A percentile compares a stretch with the other conserved stretches of the same genome.
Evolutionary conservation across 495 filamentous ascomycete species (phyloP).

Genomic region (Podospora anserina): DNA sequence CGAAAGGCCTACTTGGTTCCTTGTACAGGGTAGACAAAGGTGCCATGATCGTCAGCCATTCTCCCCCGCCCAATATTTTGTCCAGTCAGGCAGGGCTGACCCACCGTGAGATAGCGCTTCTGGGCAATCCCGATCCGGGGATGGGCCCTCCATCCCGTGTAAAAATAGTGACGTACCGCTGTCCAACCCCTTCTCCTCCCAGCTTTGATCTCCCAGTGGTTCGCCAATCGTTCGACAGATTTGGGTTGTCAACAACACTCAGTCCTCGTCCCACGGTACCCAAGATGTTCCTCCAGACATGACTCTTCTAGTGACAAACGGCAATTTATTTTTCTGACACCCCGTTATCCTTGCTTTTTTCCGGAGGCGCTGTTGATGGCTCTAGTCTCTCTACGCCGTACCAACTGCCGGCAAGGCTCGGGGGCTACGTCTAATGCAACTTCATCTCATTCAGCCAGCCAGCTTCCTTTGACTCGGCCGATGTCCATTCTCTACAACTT

Average conservation of each 20-base stretch:
- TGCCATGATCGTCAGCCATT: no score
- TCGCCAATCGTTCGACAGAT: not conserved
- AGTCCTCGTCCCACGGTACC: not conserved
- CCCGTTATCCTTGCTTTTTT: not conserved
- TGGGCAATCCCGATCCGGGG: not conserved
- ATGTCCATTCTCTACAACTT: not conserved
- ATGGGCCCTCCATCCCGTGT: not conserved
- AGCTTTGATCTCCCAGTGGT: not conserved
- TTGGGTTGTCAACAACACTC: not conserved
- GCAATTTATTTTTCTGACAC: not conserved
- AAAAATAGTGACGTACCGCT: slow-evolving; percentile 4
- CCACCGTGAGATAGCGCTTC: slow-evolving; percentile 2
- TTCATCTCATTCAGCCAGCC: not conserved
- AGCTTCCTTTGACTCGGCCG: not conserved
- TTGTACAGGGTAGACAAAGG: no score
- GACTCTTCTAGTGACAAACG: not conserved
- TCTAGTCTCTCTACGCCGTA: not conserved
- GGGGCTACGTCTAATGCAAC: not conserved
- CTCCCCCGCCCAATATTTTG: not conserved
- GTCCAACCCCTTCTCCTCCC: not conserved
- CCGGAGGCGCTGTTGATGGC: not conserved
- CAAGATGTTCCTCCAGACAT: not conserved
- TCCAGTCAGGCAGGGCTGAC: not conserved
- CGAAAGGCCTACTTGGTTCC: no score
- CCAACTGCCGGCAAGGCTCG: not conserved